Evolutionary conservation across 495 filamentous ascomycete genomes (phyloP).

Genomic region (Aspergillus biplanus): DNA sequence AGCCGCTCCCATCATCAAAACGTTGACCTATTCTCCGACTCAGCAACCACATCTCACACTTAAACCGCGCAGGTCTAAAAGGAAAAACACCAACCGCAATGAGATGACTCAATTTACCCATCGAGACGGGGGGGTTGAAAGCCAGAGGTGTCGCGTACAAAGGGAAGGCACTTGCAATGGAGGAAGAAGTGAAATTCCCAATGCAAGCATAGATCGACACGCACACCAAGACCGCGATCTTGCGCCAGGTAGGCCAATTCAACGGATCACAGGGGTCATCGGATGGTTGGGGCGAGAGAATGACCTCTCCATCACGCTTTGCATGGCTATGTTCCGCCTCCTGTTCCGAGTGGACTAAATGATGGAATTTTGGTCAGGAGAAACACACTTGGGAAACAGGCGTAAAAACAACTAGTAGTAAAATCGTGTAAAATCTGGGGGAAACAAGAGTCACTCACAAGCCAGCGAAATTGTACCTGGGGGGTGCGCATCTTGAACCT

Average conservation of each 20-base stretch:
- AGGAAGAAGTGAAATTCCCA: slow-evolving; percentile 19
- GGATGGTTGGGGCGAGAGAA: slow-evolving; percentile 16
- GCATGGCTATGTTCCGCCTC: neutral
- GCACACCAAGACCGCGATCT: slow-evolving; percentile 8
- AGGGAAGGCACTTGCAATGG: slow-evolving; percentile 18
- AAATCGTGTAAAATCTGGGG: neutral
- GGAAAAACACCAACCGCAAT: slow-evolving; percentile 14
- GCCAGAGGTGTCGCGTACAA: slow-evolving; percentile 19
- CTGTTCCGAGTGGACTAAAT: slow-evolving; percentile 12
- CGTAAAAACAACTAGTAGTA: neutral
- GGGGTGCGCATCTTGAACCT: slow-evolving; percentile 15
- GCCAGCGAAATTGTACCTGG: slow-evolving; percentile 19
- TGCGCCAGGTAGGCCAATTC: slow-evolving; percentile 22
- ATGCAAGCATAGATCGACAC: slow-evolving; percentile 18
- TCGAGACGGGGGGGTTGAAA: slow-evolving; percentile 20
- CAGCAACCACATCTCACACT: neutral
- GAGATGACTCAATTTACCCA: slow-evolving; percentile 17
- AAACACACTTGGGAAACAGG: neutral
- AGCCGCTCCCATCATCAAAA: slow-evolving; percentile 23
- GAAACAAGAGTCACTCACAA: slow-evolving; percentile 1
- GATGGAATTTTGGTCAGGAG: neutral
- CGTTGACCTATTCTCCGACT: slow-evolving; percentile 11
- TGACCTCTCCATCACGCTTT: slow-evolving; percentile 16
- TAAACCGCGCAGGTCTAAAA: neutral
- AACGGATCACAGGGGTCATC: slow-evolving; percentile 16